Evolutionary conservation across 306 rosid species (phyloP).

Genomic region (Medicago lupulina): DNA sequence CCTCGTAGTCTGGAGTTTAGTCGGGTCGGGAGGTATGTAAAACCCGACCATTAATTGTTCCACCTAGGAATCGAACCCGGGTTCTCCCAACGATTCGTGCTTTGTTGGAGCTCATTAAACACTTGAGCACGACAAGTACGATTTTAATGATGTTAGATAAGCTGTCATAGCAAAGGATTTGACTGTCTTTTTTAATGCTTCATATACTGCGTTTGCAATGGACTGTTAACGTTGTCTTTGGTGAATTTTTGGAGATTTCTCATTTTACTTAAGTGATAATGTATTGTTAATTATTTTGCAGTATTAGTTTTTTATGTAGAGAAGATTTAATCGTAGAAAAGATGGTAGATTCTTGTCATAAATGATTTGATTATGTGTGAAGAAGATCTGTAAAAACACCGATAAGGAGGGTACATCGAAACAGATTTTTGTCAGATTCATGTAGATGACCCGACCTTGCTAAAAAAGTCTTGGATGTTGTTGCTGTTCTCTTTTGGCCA

Average conservation of each 20-base stretch:
- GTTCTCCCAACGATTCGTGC: no score
- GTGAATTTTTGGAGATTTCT: background rate
- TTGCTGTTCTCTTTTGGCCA: slow-evolving; percentile 23
- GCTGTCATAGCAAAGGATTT: slow-evolving; percentile 4
- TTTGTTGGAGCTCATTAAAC: no score
- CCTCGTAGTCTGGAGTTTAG: no score
- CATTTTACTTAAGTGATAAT: background rate
- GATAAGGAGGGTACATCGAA: background rate
- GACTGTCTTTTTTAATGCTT: background rate
- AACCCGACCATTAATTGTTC: no score
- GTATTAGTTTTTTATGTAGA: background rate
- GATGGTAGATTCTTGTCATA: background rate
- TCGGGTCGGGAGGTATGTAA: no score
- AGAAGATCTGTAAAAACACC: background rate
- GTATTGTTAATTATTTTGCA: background rate
- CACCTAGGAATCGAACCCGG: no score
- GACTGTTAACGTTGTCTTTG: background rate
- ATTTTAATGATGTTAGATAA: background rate
- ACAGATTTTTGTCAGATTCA: background rate
- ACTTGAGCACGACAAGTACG: background rate
- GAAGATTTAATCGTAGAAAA: background rate
- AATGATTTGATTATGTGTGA: background rate
- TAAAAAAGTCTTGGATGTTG: background rate
- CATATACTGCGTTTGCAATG: background rate
- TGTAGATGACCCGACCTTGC: background rate